phyloP scores from a whole-genome alignment of 176 grass and related monocot species.

The Aegilops bicornis region DNA sequence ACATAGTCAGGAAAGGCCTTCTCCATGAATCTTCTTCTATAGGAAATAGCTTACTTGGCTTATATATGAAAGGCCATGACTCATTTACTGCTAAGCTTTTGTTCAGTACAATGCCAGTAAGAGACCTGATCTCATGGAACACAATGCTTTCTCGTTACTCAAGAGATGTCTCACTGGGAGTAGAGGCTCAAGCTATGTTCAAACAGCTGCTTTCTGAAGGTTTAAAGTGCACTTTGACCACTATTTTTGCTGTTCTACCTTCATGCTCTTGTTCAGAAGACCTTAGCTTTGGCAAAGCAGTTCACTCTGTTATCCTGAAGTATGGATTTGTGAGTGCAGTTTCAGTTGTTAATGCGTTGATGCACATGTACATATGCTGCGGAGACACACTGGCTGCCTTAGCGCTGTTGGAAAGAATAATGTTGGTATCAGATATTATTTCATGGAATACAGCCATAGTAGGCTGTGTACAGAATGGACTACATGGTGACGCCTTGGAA shows the following conservation, averaged over 20 bases:
- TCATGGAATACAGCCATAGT: slow-evolving; percentile 88
- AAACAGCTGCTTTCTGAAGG: slow-evolving; percentile 46
- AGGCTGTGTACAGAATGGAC: slow-evolving; percentile 61
- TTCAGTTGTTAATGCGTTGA: slow-evolving; percentile 66
- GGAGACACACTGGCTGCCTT: slow-evolving; percentile 41
- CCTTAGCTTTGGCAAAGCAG: slow-evolving; percentile 58
- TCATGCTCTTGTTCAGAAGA: slow-evolving; percentile 52
- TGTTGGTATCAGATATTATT: slow-evolving; percentile 57
- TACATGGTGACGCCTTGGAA: slow-evolving; percentile 51
- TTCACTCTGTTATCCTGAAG: slow-evolving; percentile 61
- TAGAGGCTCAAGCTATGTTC: slow-evolving; percentile 47
- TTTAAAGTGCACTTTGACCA: slow-evolving; percentile 44
- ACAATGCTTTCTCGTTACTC: slow-evolving; percentile 70
- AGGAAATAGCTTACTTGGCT: slow-evolving; percentile 62
- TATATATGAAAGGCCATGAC: slow-evolving; percentile 59
- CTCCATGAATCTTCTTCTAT: slow-evolving; percentile 27
- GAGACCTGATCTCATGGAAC: slow-evolving; percentile 85
- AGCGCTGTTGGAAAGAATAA: slow-evolving; percentile 36
- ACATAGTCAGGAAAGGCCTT: slow-evolving; percentile 40
- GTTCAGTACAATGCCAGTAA: slow-evolving; percentile 59
- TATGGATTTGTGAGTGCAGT: slow-evolving; percentile 42
- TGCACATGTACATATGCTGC: slow-evolving; percentile 78
- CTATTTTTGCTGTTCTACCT: slow-evolving; percentile 61
- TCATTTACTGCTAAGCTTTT: slow-evolving; percentile 33
- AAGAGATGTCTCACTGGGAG: slow-evolving; percentile 24